Base-by-base conservation (phyloP, 495 filamentous ascomycete genomes). In the Platismatia glauca region DNA sequence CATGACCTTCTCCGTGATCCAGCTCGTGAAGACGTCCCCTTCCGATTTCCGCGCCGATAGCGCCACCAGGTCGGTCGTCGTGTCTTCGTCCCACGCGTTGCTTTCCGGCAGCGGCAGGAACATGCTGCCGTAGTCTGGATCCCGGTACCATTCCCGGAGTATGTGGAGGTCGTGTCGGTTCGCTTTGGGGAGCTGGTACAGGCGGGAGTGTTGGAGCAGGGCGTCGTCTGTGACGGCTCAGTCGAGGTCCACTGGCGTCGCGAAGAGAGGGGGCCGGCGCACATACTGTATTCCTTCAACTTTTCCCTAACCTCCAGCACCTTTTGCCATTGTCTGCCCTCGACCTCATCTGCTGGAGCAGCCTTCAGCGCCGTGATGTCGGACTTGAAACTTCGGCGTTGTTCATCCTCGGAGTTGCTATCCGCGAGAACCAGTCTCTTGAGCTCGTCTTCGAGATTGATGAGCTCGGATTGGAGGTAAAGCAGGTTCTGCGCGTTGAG, bases 401-500 rank as follows among this genome's bases (percentile, higher is more conserved):
- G 58, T 43, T 48, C 58, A 24, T 48, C 20, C 9, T 59, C 58
- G 7, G 58, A 59, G 1, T 35, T 50, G 31, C 41, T 48, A 24
- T 59, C 58, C 3, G 31, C 41, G 15, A 59, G 41, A 18, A 35
- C 58, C 27, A 59, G 18, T 33, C 43, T 48, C 18, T 35, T 59
- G 29, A 59, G 43, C 7, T 59, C 58, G 29, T 37, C 58, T 34
- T 59, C 58, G 22, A 59, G 43, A 20, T 35, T 50, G 18, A 59
- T 59, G 0, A 59, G 18, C 31, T 59, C 74, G 8, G 71, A 73
- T 64, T 75, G 75, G 37, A 71, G 67, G 59, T 75, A 74, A 13
- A 76, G 65, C 33, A 75, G 43, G 48, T 74, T 73, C 50, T 70
- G 67, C 22, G 68, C 65, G 44, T 74, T 75, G 13, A 73, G 48